Percentiles rank a stretch among this genome's conserved stretches.
Evolutionary conservation across 306 rosid species (phyloP).

Genomic region (Rosa rugosa): DNA sequence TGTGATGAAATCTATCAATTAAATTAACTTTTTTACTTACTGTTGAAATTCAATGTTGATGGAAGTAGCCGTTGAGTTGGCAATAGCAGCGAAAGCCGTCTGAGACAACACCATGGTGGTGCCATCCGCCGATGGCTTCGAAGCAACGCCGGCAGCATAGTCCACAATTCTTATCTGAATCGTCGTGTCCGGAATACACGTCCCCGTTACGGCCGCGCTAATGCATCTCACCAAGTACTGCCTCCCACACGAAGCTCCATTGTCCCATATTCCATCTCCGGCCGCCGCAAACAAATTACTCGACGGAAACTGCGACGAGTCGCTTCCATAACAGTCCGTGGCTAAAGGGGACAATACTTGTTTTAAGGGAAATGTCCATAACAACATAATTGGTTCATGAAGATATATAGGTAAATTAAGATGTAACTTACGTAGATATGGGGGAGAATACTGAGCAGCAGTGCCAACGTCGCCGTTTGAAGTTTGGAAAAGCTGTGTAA

Average conservation of each 20-base stretch:
- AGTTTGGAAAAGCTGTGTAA: slow-evolving; percentile 19
- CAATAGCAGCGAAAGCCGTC: slow-evolving; percentile 54
- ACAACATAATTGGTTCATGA: background rate
- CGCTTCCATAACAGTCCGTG: slow-evolving; percentile 59
- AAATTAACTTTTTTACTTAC: slow-evolving; percentile 27
- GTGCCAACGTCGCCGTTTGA: slow-evolving; percentile 67
- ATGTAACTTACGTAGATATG: slow-evolving; percentile 56
- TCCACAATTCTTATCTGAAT: slow-evolving; percentile 68
- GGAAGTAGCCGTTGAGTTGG: slow-evolving; percentile 32
- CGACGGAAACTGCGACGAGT: slow-evolving; percentile 58
- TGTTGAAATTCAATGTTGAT: slow-evolving; percentile 74
- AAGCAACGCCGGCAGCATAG: background rate
- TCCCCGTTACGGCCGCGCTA: slow-evolving; percentile 53
- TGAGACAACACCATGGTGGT: slow-evolving; percentile 59
- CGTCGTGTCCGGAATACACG: slow-evolving; percentile 49
- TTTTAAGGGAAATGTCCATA: background rate
- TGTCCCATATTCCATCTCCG: slow-evolving; percentile 86
- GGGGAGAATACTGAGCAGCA: slow-evolving; percentile 61
- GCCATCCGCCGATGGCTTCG: slow-evolving; percentile 21
- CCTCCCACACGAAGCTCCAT: slow-evolving; percentile 89
- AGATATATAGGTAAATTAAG: background rate
- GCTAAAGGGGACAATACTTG: slow-evolving; percentile 33
- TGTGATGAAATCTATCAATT: background rate
- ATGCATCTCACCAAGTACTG: slow-evolving; percentile 74
- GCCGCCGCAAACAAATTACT: slow-evolving; percentile 72